phyloP scores from a whole-genome alignment of 768 basidiomycete genomes.

The Boletus huronensis region DNA sequence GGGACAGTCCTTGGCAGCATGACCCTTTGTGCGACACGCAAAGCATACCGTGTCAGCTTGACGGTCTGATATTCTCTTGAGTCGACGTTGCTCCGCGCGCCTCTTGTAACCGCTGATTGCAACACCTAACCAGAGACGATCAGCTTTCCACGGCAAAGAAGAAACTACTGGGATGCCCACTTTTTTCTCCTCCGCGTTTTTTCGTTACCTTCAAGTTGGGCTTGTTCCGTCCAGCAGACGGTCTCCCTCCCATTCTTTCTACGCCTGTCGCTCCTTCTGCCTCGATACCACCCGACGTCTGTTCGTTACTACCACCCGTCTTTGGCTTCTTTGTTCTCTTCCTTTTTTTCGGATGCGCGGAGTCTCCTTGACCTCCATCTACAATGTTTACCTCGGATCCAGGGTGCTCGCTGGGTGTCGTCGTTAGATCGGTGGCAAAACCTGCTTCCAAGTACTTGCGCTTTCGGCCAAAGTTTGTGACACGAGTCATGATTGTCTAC shows the following conservation, averaged over 20 bases:
- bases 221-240: neutral
- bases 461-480: slow-evolving; percentile 73
- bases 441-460: slow-evolving; percentile 67
- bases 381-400: neutral
- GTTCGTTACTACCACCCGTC: slow-evolving; percentile 3
- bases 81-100: slow-evolving; percentile 57
- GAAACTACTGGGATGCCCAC: slow-evolving; percentile 10
- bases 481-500: slow-evolving; percentile 55
- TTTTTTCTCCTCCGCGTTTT: slow-evolving; percentile 28
- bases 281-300: slow-evolving; percentile 6
- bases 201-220: slow-evolving; percentile 31
- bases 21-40: slow-evolving; percentile 80
- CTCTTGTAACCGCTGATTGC: slow-evolving; percentile 21
- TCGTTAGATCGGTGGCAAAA: slow-evolving; percentile 29
- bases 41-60: slow-evolving; percentile 69
- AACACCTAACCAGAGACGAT: slow-evolving; percentile 24
- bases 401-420: neutral
- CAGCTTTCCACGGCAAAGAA: slow-evolving; percentile 3
- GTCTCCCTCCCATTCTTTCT: slow-evolving; percentile 19
- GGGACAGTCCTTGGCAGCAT: slow-evolving; percentile 81
- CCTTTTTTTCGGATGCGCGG: slow-evolving; percentile 49
- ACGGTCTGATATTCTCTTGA: slow-evolving; percentile 60
- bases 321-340: slow-evolving; percentile 50
- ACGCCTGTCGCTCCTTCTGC: slow-evolving; percentile 15
- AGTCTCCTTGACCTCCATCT: slow-evolving; percentile 7